phyloP scores from a whole-genome alignment of 345 rosid genomes.

The Camelina laxa region DNA sequence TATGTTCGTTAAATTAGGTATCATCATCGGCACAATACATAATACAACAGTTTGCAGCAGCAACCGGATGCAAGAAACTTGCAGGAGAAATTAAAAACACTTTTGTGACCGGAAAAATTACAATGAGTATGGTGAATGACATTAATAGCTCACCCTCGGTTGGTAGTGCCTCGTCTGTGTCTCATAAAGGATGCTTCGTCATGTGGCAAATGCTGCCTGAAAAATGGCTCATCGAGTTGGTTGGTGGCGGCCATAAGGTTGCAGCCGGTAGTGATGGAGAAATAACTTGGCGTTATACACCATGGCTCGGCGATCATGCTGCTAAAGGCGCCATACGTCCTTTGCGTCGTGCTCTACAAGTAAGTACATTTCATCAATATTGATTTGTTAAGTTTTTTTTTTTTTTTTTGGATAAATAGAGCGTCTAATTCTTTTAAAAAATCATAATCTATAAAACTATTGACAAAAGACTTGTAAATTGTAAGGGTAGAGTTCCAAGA shows the following conservation, averaged over 20 bases:
- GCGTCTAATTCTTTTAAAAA: background rate
- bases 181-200: slow-evolving; percentile 89
- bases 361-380: slow-evolving; percentile 37
- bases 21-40: slow-evolving; percentile 96
- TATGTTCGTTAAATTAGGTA: slow-evolving; percentile 51
- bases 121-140: slow-evolving; percentile 82
- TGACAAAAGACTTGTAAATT: background rate
- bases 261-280: slow-evolving; percentile 88
- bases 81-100: slow-evolving; percentile 71
- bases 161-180: slow-evolving; percentile 39
- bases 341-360: slow-evolving; percentile 92
- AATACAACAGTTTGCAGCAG: slow-evolving; percentile 90
- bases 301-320: slow-evolving; percentile 86
- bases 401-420: background rate
- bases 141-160: slow-evolving; percentile 40
- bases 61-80: slow-evolving; percentile 86
- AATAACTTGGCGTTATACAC: slow-evolving; percentile 94
- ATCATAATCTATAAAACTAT: background rate
- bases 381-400: no score
- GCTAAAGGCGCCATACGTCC: slow-evolving; percentile 92
- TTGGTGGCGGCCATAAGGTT: slow-evolving; percentile 74
- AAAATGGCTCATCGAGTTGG: slow-evolving; percentile 90
- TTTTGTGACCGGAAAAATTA: slow-evolving; percentile 80
- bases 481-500: slow-evolving; percentile 5
- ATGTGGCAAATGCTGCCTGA: slow-evolving; percentile 99